phyloP scores from a whole-genome alignment of 2,329 filamentous ascomycete genomes.

The Gaeumannomyces sp. region DNA sequence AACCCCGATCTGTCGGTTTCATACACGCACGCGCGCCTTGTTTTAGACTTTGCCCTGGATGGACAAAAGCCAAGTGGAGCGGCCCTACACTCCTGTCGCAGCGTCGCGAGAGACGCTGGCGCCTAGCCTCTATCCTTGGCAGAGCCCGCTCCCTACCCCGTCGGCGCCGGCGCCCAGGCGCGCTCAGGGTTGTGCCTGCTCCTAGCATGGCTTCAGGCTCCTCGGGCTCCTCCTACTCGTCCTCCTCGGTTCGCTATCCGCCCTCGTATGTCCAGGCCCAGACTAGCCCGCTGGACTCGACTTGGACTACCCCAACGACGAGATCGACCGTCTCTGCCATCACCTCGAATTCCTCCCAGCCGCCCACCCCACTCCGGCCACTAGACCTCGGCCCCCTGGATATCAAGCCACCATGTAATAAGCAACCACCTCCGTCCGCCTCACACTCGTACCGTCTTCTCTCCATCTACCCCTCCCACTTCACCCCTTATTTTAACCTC shows the following conservation, averaged over 20 bases:
- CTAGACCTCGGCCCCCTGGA: conserved; percentile 47
- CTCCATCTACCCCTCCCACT: background rate
- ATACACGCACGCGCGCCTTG: too few species aligned
- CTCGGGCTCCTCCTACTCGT: conserved; percentile 42
- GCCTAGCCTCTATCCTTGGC: background rate
- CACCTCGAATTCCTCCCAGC: conserved; percentile 32
- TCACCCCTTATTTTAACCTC: conserved; percentile 10
- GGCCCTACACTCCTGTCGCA: background rate
- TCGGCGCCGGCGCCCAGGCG: too few species aligned
- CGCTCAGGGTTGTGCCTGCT: background rate
- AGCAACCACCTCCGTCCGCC: background rate
- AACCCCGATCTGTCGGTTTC: too few species aligned
- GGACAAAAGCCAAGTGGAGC: background rate
- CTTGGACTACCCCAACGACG: conserved; percentile 36
- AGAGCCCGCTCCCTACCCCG: background rate
- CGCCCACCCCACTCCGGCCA: conserved; percentile 33
- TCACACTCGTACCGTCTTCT: background rate
- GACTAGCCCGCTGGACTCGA: conserved; percentile 37
- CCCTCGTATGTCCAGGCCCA: conserved; percentile 35
- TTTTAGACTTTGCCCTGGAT: background rate
- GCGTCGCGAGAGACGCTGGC: background rate
- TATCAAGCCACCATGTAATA: conserved; percentile 48
- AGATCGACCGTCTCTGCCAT: conserved; percentile 37
- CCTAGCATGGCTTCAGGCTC: conserved; percentile 27
- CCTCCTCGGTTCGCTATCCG: conserved; percentile 37